phyloP scores from a whole-genome alignment of 2,329 filamentous ascomycete species.

The Epicoccum sorghinum region DNA sequence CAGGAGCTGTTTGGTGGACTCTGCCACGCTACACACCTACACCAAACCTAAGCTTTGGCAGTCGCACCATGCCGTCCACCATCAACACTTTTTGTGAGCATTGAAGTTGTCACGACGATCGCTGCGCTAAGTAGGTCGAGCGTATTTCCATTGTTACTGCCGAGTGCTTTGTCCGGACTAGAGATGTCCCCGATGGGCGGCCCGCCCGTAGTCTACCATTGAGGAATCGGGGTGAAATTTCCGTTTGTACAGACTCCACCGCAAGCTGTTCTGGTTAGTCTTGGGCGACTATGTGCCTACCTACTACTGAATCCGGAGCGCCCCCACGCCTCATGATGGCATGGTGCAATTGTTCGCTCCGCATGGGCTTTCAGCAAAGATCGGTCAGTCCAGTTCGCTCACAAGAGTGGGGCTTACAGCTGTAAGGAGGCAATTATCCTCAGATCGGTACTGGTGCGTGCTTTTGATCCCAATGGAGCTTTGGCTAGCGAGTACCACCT shows the following conservation, averaged over 20 bases:
- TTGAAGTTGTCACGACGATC: neutral
- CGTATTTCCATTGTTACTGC: neutral
- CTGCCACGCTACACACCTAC: neutral
- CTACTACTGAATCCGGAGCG: neutral
- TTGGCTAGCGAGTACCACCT: conserved; percentile 18
- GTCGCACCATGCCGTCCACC: neutral
- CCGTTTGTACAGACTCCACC: neutral
- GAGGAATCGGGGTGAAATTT: neutral
- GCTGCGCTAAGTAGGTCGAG: too few species aligned
- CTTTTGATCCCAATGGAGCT: conserved; percentile 9
- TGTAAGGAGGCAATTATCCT: neutral
- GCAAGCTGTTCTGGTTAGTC: neutral
- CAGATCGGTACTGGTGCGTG: conserved; percentile 12
- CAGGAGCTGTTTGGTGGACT: neutral
- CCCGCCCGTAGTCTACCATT: neutral
- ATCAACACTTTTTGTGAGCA: neutral
- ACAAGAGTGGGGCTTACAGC: conserved; percentile 12
- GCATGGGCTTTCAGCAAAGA: neutral
- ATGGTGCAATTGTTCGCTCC: conserved; percentile 3
- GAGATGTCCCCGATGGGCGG: neutral
- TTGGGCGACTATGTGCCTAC: neutral
- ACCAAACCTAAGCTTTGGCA: neutral
- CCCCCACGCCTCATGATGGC: neutral
- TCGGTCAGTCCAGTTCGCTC: conserved; percentile 1
- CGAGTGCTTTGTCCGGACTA: neutral